These are phyloP conservation scores for Russula sp. DNA, from an alignment of 768 basidiomycete species.

Conservation along the genomic window DNA sequence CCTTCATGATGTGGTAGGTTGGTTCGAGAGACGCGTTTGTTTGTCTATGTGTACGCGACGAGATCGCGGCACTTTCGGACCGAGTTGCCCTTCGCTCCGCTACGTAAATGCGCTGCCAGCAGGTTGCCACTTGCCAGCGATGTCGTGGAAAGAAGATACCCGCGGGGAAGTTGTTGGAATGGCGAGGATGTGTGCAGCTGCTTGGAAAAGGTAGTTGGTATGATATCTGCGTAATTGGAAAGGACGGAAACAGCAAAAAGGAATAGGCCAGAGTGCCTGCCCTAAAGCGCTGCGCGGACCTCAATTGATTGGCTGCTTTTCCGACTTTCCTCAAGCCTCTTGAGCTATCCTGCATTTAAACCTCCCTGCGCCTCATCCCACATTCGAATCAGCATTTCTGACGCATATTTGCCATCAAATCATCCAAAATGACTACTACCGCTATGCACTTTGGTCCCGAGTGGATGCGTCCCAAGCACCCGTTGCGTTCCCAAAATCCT, in stretches of 20 bases:
- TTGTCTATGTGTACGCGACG: constrained; percentile 30
- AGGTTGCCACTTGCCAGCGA: background rate
- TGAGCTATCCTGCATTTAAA: constrained; percentile 6
- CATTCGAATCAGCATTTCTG: constrained; percentile 8
- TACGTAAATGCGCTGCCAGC: background rate
- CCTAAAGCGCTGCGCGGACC: constrained; percentile 17
- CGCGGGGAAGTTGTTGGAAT: background rate
- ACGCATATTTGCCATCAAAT: constrained; percentile 1
- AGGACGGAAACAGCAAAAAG: background rate
- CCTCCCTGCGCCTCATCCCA: constrained; percentile 6
- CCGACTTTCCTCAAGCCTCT: constrained; percentile 10
- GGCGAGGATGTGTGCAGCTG: background rate
- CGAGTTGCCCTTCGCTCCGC: background rate
- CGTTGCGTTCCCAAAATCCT: constrained; percentile 53
- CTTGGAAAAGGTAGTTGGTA: background rate
- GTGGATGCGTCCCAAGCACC: constrained; percentile 86
- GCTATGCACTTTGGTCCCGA: constrained; percentile 91
- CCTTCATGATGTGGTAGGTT: constrained; percentile 55
- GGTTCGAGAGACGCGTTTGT: constrained; percentile 29
- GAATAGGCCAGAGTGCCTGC: constrained; percentile 16
- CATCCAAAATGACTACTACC: constrained; percentile 49
- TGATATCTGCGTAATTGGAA: background rate
- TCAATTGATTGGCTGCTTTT: constrained; percentile 18
- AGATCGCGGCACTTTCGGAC: constrained; percentile 13
- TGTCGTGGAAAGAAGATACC: background rate